Base-by-base conservation (phyloP, 192 early-diverging fungal species). In the Coemansia sp. region DNA sequence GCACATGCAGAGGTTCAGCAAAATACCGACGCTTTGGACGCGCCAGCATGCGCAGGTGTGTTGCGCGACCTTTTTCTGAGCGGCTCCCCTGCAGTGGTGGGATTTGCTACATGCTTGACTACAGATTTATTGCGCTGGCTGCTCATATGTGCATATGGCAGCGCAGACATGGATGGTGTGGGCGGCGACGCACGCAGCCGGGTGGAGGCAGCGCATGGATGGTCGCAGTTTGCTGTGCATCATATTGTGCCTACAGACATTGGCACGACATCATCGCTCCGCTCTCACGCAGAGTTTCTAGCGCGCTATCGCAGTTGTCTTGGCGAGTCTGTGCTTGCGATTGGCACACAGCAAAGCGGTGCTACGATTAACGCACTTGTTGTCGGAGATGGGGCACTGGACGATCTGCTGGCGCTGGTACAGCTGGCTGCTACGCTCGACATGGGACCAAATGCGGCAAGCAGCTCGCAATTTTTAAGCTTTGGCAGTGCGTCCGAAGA, bases 361-460 rank as follows among this genome's bases (percentile, higher is more conserved):
- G 29, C 2, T 4, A 29, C 14, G 24, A 57, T 76, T 8, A 15
- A 47, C 17, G 43, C 52, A 25, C 32, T 56, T n/a, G 15, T 60
- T 7, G 59, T 71, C 14, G 19, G 49, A n/a, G 24, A 59, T 43
- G 56, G 58, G 9, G 52, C 48, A 5, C 22, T 77, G 23, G 57
- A 65, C 12, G 59, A 58, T 10, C 23, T 71, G 24, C 58, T 77
- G 52, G 57, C 22, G 14, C 35, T 67, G 52, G 37, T 65, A 22
- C 75, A 72, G 45, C 52, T 67, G 38, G 65, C 53, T 4, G 58
- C 58, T n/a, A 71, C 61, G 2, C 12, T 76, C 7, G 64, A 66
- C 43, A 14, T 47, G 14, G 25, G 56, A 24, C 15, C 27, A 3
- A 35, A 27, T 4, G 15, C 39, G 19, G 37, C 5, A 4, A 54